phyloP scores from a whole-genome alignment of 176 grass and related monocot genomes.

The Aegilops speltoides region DNA sequence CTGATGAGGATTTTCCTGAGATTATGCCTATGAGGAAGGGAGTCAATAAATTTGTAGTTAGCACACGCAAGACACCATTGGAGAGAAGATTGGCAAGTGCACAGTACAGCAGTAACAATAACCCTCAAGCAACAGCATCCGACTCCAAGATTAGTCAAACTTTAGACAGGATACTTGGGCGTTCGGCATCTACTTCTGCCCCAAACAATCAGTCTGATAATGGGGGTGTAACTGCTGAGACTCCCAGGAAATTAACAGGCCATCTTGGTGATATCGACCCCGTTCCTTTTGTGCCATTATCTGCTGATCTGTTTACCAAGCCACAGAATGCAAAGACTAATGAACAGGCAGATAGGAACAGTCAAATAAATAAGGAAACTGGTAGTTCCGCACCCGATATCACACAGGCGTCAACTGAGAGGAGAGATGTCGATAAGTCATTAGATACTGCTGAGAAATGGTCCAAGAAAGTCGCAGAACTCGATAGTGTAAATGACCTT shows the following conservation, averaged over 20 bases:
- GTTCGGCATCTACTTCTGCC: constrained; percentile 32
- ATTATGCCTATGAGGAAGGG: constrained; percentile 79
- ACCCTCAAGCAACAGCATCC: constrained; percentile 13
- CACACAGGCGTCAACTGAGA: constrained; percentile 12
- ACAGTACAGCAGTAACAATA: constrained; percentile 37
- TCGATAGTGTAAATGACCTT: constrained; percentile 30
- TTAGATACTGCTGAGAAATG: constrained; percentile 43
- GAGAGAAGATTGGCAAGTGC: constrained; percentile 64
- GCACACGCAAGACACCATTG: constrained; percentile 64
- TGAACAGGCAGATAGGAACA: constrained; percentile 21
- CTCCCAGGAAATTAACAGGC: constrained; percentile 36
- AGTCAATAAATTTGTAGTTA: constrained; percentile 74
- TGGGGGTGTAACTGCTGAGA: constrained; percentile 21
- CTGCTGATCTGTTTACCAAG: constrained; percentile 75
- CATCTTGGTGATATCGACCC: constrained; percentile 40
- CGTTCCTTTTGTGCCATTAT: constrained; percentile 74
- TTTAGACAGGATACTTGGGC: constrained; percentile 85
- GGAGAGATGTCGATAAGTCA: not conserved
- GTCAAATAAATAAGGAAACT: constrained; percentile 12
- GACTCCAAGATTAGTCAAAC: constrained; percentile 71
- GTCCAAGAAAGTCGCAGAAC: constrained; percentile 46
- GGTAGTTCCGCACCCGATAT: constrained; percentile 2
- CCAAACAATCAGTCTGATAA: constrained; percentile 27
- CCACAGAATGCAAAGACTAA: constrained; percentile 32
- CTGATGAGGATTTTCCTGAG: constrained; percentile 79